Evolutionary conservation across 495 filamentous ascomycete genomes (phyloP), one percentile per base, ranked within the genome.

Genomic region (Copromyces sp.): DNA sequence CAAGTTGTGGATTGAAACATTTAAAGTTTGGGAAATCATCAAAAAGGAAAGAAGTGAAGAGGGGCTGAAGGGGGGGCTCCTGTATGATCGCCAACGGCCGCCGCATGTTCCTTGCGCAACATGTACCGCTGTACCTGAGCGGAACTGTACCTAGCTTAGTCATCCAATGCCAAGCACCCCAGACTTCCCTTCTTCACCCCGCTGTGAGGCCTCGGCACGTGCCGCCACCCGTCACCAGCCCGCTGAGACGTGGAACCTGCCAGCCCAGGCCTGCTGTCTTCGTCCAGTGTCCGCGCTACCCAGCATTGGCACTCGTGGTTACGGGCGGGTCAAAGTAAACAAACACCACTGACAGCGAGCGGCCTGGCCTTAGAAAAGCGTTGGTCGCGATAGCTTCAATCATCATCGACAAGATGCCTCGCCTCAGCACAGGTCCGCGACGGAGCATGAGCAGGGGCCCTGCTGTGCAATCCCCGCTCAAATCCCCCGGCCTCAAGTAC

Each of bases 371-470:
- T 59, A 20, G 47, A 59, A 53, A 41, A 71, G 69, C 29, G 69
- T 35, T 68, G 20, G 24, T 44, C 35, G 68, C 29, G 37, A 40
- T 68, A 35, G 40, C 70, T 39, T 24, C 70, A 77, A 73, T 32
- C 71, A 71, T 14, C 68, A 70, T 78, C 71, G 39, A 69, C 71
- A 89, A 78, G 73, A 94, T 94, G 92, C 90, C 92, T 85, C 89
- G 92, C 81, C 90, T 92, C 73, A 86, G 88, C 70, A 90, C 91
- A 75, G 80, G 81, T 69, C 84, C 87, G 70, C 85, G 86, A 77
- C 82, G 85, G 71, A 83, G 84, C 77, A 84, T 80, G 35, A 86
- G 86, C 44, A 89, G 90, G 70, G 81, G 80, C 8, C 81, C 83
- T 4, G 81, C 53, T 17, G 53, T 65, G 53, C 53, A 14, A 65